Evolutionary conservation across 2,329 filamentous ascomycete genomes (phyloP).

Genomic region (Pleomassaria siparia): DNA sequence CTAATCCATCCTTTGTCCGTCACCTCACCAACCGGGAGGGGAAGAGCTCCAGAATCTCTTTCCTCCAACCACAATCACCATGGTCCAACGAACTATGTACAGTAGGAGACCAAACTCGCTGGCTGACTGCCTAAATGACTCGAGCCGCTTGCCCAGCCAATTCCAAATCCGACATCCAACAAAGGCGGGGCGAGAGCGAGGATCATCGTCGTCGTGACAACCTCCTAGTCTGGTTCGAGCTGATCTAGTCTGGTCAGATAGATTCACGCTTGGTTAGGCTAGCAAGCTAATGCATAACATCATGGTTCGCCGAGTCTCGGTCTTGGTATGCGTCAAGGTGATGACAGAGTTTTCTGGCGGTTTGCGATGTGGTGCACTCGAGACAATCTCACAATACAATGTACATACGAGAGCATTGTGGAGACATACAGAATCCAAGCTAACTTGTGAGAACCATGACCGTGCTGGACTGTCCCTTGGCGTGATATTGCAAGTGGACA

Average conservation of each 20-base stretch:
- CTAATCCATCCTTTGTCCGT: not conserved
- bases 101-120: too few relatives aligned
- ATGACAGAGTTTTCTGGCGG: not conserved
- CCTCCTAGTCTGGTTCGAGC: not conserved
- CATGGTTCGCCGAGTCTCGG: constrained; percentile 2
- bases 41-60: not conserved
- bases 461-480: too few relatives aligned
- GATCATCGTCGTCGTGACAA: not conserved
- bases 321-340: not conserved
- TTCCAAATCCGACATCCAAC: not conserved
- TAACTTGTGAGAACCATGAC: too few relatives aligned
- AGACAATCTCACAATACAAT: too few relatives aligned
- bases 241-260: not conserved
- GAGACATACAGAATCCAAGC: too few relatives aligned
- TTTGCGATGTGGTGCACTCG: not conserved
- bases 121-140: not conserved
- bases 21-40: not conserved
- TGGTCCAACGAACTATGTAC: too few relatives aligned
- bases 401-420: too few relatives aligned
- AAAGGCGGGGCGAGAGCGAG: not conserved
- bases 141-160: not conserved
- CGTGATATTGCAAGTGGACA: too few relatives aligned
- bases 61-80: not conserved
- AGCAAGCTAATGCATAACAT: not conserved
- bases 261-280: not conserved